Conservation (phyloP, 495 filamentous ascomycete species). For the Trypethelium eluteriae region DNA sequence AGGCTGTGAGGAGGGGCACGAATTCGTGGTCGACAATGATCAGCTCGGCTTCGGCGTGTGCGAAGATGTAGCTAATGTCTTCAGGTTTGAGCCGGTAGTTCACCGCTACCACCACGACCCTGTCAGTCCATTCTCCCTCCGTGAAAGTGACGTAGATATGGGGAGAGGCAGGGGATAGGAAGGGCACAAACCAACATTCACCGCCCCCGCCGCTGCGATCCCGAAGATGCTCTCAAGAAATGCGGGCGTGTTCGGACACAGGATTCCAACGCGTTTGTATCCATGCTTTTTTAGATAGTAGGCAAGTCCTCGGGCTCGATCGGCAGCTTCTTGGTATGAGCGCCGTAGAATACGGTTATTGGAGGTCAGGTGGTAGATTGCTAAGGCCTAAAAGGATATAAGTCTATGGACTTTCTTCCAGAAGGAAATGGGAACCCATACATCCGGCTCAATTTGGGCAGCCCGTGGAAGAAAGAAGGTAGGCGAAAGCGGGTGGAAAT, state of each 20-base stretch:
- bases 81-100: conserved; percentile 85
- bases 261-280: conserved; percentile 65
- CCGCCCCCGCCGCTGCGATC: conserved; percentile 72
- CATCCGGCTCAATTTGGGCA: conserved; percentile 81
- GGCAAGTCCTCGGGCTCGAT: conserved; percentile 75
- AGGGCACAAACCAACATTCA: conserved; percentile 56
- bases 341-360: conserved; percentile 66
- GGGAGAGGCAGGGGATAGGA: not conserved
- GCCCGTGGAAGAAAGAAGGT: conserved; percentile 86
- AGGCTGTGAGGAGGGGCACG: conserved; percentile 57
- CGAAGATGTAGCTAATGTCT: conserved; percentile 85
- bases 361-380: conserved; percentile 80
- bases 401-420: not conserved
- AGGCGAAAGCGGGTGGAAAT: conserved; percentile 77
- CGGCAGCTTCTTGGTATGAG: conserved; percentile 71
- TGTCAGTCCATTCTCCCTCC: not conserved
- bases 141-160: not conserved
- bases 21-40: conserved; percentile 86
- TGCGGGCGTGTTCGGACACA: conserved; percentile 87
- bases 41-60: conserved; percentile 73
- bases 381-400: conserved; percentile 52
- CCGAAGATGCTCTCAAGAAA: conserved; percentile 88
- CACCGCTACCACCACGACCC: conserved; percentile 40
- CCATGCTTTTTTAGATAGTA: conserved; percentile 72
- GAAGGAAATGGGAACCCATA: conserved; percentile 31